Evolutionary conservation across 306 rosid genomes (phyloP).

Genomic region (Castanea mollissima): DNA sequence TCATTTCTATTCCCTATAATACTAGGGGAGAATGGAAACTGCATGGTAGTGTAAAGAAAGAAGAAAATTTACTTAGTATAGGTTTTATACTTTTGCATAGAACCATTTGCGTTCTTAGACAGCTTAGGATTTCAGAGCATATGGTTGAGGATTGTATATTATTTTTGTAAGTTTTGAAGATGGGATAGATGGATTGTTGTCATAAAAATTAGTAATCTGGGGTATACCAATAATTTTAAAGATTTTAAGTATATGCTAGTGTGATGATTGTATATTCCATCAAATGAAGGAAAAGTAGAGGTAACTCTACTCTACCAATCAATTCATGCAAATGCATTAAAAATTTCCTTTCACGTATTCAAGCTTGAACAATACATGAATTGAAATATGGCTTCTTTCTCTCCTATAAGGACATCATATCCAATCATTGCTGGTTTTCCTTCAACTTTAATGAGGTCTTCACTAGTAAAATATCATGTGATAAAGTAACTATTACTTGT

Average conservation of each 20-base stretch:
- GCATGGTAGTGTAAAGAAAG: constrained; percentile 77
- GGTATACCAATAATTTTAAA: constrained; percentile 51
- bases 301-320: not conserved
- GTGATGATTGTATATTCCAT: constrained; percentile 22
- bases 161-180: constrained; percentile 69
- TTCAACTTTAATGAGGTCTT: not conserved
- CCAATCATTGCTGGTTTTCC: not conserved
- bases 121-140: constrained; percentile 68
- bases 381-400: not conserved
- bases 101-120: constrained; percentile 67
- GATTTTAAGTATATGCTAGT: constrained; percentile 27
- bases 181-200: constrained; percentile 66
- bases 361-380: not conserved
- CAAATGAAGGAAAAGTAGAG: constrained; percentile 13
- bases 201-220: constrained; percentile 56
- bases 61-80: constrained; percentile 67
- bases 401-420: not conserved
- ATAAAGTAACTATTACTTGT: no score
- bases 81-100: constrained; percentile 71
- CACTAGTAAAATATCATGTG: not conserved
- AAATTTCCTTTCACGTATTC: not conserved
- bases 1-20: constrained; percentile 31
- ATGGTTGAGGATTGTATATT: constrained; percentile 91
- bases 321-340: not conserved
- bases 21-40: constrained; percentile 38